Evolutionary conservation across 192 early-diverging fungal genomes (phyloP).

Genomic region (Piromyces finnis): DNA sequence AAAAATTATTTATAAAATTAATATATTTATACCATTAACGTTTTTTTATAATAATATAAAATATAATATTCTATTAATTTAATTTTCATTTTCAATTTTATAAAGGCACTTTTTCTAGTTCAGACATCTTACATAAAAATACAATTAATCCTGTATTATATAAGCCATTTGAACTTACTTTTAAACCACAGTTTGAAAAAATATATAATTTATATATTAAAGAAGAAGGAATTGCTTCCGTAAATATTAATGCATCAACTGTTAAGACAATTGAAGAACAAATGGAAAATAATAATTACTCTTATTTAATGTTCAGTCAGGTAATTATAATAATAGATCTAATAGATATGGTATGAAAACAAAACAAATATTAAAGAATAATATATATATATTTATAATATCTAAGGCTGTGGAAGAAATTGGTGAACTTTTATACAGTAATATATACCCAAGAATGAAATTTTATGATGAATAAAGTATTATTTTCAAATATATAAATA

Average conservation of each 20-base stretch:
- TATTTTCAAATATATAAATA: no score
- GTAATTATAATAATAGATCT: not conserved
- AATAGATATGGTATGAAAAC: no score
- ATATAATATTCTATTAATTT: no score
- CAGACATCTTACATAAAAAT: not conserved
- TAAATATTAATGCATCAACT: not conserved
- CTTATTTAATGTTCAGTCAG: not conserved
- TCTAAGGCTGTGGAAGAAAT: not conserved
- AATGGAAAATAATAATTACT: not conserved
- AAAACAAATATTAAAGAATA: no score
- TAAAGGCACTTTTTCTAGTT: no score
- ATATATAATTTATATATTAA: not conserved
- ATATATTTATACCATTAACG: no score
- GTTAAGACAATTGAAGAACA: not conserved
- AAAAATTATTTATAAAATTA: no score
- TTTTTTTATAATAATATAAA: no score
- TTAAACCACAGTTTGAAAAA: not conserved
- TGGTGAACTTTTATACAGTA: not conserved
- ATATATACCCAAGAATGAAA: no score
- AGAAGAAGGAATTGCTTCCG: not conserved
- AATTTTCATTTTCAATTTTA: no score
- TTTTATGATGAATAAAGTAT: no score
- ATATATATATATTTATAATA: not conserved
- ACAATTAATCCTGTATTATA: not conserved
- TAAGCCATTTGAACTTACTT: not conserved